Evolutionary conservation across 352 stramenopile species (phyloP).

Genomic region (Elongisporangium anandrum): DNA sequence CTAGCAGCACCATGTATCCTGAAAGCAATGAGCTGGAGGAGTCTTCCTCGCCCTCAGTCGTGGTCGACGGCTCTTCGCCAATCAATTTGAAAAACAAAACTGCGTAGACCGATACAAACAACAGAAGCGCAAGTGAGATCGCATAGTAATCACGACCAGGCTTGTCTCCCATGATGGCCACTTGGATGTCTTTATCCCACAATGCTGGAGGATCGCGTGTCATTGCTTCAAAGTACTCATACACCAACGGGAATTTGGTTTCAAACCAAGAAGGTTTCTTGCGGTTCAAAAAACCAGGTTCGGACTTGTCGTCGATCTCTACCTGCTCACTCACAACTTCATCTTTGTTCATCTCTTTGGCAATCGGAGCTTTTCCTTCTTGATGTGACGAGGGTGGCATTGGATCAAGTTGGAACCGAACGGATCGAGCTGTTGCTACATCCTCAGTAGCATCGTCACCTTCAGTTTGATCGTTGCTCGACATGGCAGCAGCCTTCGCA

Average conservation of each 20-base stretch:
- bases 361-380: background rate
- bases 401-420: background rate
- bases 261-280: conserved; percentile 59
- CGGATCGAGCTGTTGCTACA: conserved; percentile 14
- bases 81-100: conserved; percentile 77
- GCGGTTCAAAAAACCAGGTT: conserved; percentile 27
- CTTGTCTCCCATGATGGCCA: conserved; percentile 73
- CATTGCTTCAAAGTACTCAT: conserved; percentile 62
- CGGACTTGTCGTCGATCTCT: conserved; percentile 51
- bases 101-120: conserved; percentile 65
- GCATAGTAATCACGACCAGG: conserved; percentile 77
- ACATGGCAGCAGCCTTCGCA: conserved; percentile 1
- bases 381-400: background rate
- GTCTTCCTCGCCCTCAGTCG: conserved; percentile 30
- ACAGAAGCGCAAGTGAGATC: conserved; percentile 49
- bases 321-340: conserved; percentile 51
- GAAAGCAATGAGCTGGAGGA: conserved; percentile 76
- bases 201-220: conserved; percentile 57
- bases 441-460: conserved; percentile 1
- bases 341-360: conserved; percentile 4
- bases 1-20: conserved; percentile 80
- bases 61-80: conserved; percentile 48
- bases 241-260: conserved; percentile 32
- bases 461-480: conserved; percentile 1
- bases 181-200: conserved; percentile 87